Base-by-base conservation (phyloP, 306 rosid species). In the Crotalaria pallida region DNA sequence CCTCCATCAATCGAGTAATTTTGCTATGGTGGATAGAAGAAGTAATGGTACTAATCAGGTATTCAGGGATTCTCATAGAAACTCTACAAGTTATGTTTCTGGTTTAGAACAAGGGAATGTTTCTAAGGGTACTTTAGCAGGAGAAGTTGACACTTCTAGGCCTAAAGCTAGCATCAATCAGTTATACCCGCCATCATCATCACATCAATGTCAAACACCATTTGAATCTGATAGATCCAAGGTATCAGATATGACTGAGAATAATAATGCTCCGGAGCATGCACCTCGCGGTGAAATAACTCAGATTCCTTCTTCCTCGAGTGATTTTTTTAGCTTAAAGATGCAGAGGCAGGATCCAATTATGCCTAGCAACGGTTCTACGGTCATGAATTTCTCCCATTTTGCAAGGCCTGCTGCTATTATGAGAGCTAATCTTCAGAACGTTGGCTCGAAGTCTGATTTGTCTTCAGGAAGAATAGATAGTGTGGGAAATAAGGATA, bases 341-440 rank as follows among this genome's bases (percentile, higher is more conserved):
- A 61, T 62, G 79, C 88, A 78, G 84, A 88, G 81, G 73, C 85
- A 74, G 76, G 91, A 81, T 81, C 84, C 79, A 33, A 16, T 61
- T 45, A 74, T 77, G 38, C 80, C 85, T 36, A 70, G 75, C 34
- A 84, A 59, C 74, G 82, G 79, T 74, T 69, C 90, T 48, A 21
- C 61, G 41, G 13, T 87, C 29, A 77, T 90, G 77, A 94, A 94
- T 77, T 94, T 94, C 74, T 88, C 98, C 72, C 96, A 94, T 84
- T 94, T 94, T 66, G 89, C 93, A 52, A 82, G 96, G 77, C 96
- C 98, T 47, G 92, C 87, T 55, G 90, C 89, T 53, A 77, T 82
- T 52, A 82, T 73, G 58, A 88, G 87, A 77, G 84, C 94, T 61
- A 88, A 81, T 84, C 82, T 84, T 82, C 88, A 83, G 68, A 87